These are phyloP conservation scores for Phaeosphaeriaceae sp. DNA, from an alignment of 2,329 filamentous ascomycete species.

Conservation along the genomic window DNA sequence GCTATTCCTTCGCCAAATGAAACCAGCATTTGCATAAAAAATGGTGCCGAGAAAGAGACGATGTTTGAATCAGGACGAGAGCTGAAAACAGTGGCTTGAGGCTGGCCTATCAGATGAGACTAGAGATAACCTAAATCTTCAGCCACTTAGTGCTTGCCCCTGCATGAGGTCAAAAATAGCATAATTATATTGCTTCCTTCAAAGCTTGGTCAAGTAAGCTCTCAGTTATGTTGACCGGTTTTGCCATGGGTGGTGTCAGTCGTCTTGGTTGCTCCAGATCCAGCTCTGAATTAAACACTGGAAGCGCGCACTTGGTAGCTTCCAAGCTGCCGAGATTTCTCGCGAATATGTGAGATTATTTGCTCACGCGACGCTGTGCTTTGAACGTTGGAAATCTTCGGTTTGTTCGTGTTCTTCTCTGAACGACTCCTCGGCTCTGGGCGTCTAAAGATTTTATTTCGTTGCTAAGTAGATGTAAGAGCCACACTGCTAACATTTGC, in stretches of 20 bases:
- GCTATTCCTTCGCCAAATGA: conserved; percentile 1
- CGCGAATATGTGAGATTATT: too few species aligned
- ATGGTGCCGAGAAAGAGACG: conserved; percentile 2
- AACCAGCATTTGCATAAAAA: conserved; percentile 7
- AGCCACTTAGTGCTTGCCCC: background rate
- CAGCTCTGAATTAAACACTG: too few species aligned
- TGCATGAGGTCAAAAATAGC: conserved; percentile 5
- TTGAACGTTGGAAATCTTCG: too few species aligned
- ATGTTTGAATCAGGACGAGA: conserved; percentile 1
- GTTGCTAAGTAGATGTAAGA: too few species aligned
- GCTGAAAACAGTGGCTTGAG: conserved; percentile 11
- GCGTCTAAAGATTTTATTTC: too few species aligned
- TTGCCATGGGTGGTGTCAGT: background rate
- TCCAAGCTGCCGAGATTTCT: too few species aligned
- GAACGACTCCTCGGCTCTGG: too few species aligned
- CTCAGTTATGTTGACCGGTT: background rate
- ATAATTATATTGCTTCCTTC: background rate
- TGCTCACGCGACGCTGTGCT: too few species aligned
- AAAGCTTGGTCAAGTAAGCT: conserved; percentile 5
- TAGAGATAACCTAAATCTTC: background rate
- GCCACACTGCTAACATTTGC: too few species aligned
- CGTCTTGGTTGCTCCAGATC: too few species aligned
- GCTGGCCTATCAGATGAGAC: conserved; percentile 5
- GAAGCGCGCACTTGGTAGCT: too few species aligned
- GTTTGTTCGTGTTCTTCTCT: too few species aligned